Base-by-base conservation (phyloP, 768 basidiomycete species). In the Russula dissimulans region DNA sequence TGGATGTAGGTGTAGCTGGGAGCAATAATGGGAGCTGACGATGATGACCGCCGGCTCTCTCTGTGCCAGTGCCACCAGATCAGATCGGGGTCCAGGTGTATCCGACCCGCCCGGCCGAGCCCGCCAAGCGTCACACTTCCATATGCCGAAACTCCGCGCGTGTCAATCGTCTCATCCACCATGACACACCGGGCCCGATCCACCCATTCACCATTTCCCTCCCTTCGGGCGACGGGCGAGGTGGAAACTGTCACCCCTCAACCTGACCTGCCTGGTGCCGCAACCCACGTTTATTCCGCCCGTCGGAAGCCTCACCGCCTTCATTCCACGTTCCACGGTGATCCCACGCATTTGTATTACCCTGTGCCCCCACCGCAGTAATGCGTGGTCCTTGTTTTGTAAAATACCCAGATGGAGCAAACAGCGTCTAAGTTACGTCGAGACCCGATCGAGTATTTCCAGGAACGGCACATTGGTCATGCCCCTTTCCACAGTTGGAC, bases 71-170 rank as follows among this genome's bases (percentile, higher is more conserved):
- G 4, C 15, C 4, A 12, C 39, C 36, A 59, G 43, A 48, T 47
- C 29, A 51, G 55, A 56, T 57, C 60, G 55, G 60, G 14, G n/a
- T 9, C 15, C 22, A 17, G 1, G 14, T 29, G 14, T 29, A 14
- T 52, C 60, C 41, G 54, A 57, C 39, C 50, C 60, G 60, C 39
- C 50, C 60, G 60, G 50, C 44, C 46, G 44, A 52, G 44, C n/a
- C 54, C 55, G 52, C 22, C 34, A 8, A 26, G n/a, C 5, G 26
- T 52, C 54, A 18, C 45, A 45, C 2, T 31, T 41, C 3, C 58
- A n/a, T 15, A 38, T 59, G 46, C 14, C 43, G 42, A 57, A 61
- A 46, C 56, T 61, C 56, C 60, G 55, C 60, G 55, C 56, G 50
- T 34, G 17, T 38, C 3, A 4, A 12, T n/a, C 32, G n/a, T 54